Percentiles rank a stretch among this genome's conserved stretches.
These are phyloP conservation scores for Perkinsus marinus DNA, from an alignment of 169 alveolate species.

Conservation along the genomic window DNA sequence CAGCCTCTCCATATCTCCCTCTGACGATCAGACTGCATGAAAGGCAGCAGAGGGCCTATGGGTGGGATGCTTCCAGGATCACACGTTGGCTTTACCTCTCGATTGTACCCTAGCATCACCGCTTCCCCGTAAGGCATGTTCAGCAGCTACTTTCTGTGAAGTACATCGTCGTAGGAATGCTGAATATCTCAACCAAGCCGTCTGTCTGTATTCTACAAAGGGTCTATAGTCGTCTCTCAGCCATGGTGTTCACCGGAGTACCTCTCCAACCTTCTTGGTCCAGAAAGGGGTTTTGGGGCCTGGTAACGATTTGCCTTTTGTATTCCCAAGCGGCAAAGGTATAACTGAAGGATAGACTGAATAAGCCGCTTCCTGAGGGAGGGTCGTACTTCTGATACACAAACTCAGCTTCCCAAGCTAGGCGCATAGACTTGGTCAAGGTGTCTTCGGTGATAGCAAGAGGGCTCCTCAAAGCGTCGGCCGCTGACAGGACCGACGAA, in stretches of 20 bases:
- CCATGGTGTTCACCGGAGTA: too few species aligned
- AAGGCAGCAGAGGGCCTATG: not conserved
- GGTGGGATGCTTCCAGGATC: not conserved
- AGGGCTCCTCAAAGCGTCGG: not conserved
- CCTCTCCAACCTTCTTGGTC: not conserved
- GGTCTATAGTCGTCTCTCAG: too few species aligned
- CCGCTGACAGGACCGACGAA: not conserved
- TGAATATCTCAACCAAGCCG: not conserved
- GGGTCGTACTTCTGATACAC: not conserved
- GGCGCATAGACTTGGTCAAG: not conserved
- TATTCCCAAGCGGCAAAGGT: not conserved
- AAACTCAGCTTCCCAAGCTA: not conserved
- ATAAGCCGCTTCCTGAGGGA: not conserved
- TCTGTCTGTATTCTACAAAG: not conserved
- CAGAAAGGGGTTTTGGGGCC: not conserved
- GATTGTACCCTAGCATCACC: not conserved
- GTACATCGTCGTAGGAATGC: not conserved
- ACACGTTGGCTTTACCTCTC: not conserved
- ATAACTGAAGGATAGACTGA: not conserved
- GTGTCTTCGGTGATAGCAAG: not conserved
- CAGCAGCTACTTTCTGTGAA: not conserved
- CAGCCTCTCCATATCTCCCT: not conserved
- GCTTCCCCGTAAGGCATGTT: not conserved
- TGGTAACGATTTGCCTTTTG: not conserved
- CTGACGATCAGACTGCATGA: not conserved